Evolutionary conservation across 2,329 filamentous ascomycete species (phyloP), one percentile per base, ranked within the genome.

Genomic region (Hawksworthiomyces lignivorus): DNA sequence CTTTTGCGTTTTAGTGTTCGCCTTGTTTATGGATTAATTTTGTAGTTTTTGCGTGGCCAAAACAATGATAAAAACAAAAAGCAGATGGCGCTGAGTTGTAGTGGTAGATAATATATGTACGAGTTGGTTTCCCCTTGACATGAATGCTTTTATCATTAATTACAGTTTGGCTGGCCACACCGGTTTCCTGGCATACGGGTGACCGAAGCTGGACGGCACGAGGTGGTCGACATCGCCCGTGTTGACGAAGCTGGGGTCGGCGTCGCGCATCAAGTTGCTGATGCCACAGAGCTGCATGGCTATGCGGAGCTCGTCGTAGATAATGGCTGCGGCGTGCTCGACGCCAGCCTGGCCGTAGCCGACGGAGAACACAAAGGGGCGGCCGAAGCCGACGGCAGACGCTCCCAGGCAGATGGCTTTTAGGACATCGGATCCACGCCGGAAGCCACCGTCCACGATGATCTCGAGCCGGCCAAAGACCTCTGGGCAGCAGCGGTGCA

Each of bases 321-420:
- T 50, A 32, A 65, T 62, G 42, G 56, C 55, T 9, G 61, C 50
- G 7, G 55, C 62, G 48, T 63, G 61, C 50, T 64, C 59, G 0
- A 75, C 70, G 29, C 72, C 72, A 18, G 60, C 58, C 43, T 63
- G 58, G 4, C 71, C 71, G 44, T 69, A 55, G 36, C 43, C 48
- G 4, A 52, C 32, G 3, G 51, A 39, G 22, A 65, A 74, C 56
- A 75, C 62, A 36, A 69, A 68, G 1, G 68, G 59, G 4, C 72
- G 55, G 5, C 71, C 72, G 4, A 77, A 47, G 7, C 71, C 61
- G 1, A 68, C 65, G 4, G 60, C 64, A 3, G 55, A 58, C 3
- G 65, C 65, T 1, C 65, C 65, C 4, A 68, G 56, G 11, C 61
- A 63, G 21, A 69, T 50, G 7, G 65, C 63, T 52, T 68, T 68